A percentile compares a stretch with the other conserved stretches of the same genome.
Evolutionary conservation across 805 yeast genomes (phyloP).

Genomic region (Saccharomyces kudriavzevii): DNA sequence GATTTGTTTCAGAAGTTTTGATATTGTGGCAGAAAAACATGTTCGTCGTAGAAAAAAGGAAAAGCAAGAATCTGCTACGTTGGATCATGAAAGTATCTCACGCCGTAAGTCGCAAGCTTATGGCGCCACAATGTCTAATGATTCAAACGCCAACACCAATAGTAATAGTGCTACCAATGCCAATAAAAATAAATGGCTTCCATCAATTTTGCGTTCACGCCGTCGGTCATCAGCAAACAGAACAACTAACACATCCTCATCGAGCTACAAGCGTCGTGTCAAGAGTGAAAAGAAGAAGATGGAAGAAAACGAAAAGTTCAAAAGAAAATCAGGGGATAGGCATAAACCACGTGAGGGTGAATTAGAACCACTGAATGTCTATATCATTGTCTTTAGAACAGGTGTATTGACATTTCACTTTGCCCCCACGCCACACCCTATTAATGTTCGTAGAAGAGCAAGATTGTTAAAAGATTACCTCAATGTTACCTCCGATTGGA

Average conservation of each 20-base stretch:
- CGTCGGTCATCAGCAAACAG: slow-evolving; percentile 18
- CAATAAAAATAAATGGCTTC: slow-evolving; percentile 9
- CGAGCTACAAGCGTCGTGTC: slow-evolving; percentile 17
- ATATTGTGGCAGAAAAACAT: slow-evolving; percentile 66
- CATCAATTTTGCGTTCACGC: slow-evolving; percentile 11
- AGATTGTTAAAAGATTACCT: slow-evolving; percentile 79
- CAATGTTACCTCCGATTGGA: slow-evolving; percentile 91
- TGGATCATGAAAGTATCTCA: background rate
- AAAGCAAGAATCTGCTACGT: slow-evolving; percentile 20
- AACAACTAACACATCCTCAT: slow-evolving; percentile 12
- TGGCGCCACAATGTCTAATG: background rate
- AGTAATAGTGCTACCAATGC: slow-evolving; percentile 1
- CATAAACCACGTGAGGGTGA: slow-evolving; percentile 43
- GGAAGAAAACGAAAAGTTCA: slow-evolving; percentile 33
- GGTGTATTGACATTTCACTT: slow-evolving; percentile 93
- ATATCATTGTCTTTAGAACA: slow-evolving; percentile 81
- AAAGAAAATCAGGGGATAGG: slow-evolving; percentile 38
- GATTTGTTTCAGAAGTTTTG: slow-evolving; percentile 81
- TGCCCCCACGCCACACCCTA: slow-evolving; percentile 92
- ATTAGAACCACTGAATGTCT: slow-evolving; percentile 83
- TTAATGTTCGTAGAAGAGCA: slow-evolving; percentile 89
- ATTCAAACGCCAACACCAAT: slow-evolving; percentile 2
- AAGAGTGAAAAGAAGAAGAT: slow-evolving; percentile 22
- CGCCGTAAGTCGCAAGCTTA: background rate
- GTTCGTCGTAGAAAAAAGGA: slow-evolving; percentile 43